Evolutionary conservation across 495 filamentous ascomycete species (phyloP), one percentile per base, ranked within the genome.

Genomic region (Aspergillus cavernicola): DNA sequence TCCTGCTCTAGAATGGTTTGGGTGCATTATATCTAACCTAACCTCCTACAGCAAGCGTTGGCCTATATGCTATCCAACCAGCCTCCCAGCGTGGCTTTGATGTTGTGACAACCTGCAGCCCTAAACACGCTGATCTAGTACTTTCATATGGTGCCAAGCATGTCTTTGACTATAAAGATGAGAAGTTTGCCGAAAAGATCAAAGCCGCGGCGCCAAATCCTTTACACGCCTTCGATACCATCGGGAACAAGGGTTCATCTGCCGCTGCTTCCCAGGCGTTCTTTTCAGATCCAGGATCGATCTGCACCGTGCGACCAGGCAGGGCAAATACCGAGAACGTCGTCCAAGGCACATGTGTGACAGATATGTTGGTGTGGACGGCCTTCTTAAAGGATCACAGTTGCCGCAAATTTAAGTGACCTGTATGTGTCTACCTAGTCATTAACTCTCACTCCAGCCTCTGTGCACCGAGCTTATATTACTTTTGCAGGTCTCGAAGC

Each of bases 161-260:
- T 24, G 75, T 76, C 6, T 82, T 80, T 57, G 79, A 85, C 67
- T 85, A 84, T 61, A 63, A 64, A 0, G 60, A 68, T 24, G 37
- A 45, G 12, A 6, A 48, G 1, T 54, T 66, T 11, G 50, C 53
- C 16, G 59, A 58, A 6, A 59, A 61, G 16, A 68, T 73, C 28
- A 41, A 43, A 4, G 35, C 33, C 7, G 54, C 31, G 0, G 52
- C 29, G 1, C 59, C 63, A 0, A 22, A 39, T 9, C 4, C 4
- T 9, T 40, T 70, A 0, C 5, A 38, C 8, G 44, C 52, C 10
- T 67, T 72, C 41, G 67, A 70, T 32, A 69, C 62, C 1, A 67
- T 69, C 26, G 69, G 69, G 0, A 60, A 54, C 37, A 10, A 9
- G 0, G 37, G 35, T 0, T 67, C 66, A 1, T 70, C 67, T 0